Evolutionary conservation across 1,284 basidiomycete species (phyloP), one percentile per base, ranked within the genome.

Genomic region (Microbotryum intermedium): DNA sequence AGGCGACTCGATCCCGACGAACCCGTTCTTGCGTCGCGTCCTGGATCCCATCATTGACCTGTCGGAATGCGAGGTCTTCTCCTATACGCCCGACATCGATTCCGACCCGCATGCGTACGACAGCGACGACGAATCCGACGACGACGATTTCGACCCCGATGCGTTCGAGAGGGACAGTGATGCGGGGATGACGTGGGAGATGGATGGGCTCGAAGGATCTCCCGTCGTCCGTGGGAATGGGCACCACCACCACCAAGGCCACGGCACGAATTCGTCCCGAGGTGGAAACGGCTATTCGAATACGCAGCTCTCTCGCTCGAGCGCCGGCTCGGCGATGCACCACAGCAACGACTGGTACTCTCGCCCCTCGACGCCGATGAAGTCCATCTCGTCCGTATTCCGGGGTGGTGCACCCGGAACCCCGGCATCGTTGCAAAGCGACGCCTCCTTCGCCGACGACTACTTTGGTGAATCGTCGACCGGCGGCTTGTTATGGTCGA

Each of bases 401-500:
- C 60, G 39, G 5, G 28, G 39, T 13, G 18, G 25, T 18, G 45
- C 30, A 16, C 59, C 61, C 7, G 52, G 53, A 0, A 59, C 65
- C 18, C 59, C 56, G 5, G 34, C 50, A 11, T 39, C 34, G 9
- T 11, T 39, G 13, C 34, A 39, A 39, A 16, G 52, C 30, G 9
- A 53, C 29, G 54, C 43, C 16, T 55, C 56, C 23, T 18, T 42
- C 45, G 52, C 23, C 20, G 58, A 65, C 18, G 58, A 59, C 20
- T 39, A 62, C 34, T 52, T 49, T 21, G 50, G 55, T 52, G 50
- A 57, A 20, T 57, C 55, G 16, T 86, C 88, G 66, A 71, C 72
- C 18, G 90, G 90, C n/a, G 87, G 90, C 6, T 79, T 97, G 60
- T 79, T 97, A 7, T 97, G 93, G 94, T 91, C 89, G 42, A 92